Percentiles rank a stretch among this genome's conserved stretches.
These are phyloP conservation scores for Cucurbita ficifolia DNA, from an alignment of 306 rosid genomes.

Conservation along the genomic window DNA sequence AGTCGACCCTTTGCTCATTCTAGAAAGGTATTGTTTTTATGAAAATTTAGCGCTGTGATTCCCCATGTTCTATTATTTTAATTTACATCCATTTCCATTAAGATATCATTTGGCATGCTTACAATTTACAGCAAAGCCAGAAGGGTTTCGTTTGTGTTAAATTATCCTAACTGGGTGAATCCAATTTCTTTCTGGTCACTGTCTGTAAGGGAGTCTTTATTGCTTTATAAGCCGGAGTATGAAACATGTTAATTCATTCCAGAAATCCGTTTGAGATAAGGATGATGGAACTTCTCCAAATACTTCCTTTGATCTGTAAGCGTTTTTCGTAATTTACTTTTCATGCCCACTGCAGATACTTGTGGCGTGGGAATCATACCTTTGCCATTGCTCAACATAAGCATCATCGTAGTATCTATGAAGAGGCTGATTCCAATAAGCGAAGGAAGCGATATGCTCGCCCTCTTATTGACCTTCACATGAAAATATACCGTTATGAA, in stretches of 20 bases:
- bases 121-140: not conserved
- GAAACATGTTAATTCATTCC: not conserved
- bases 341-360: constrained; percentile 36
- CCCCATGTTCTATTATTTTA: not conserved
- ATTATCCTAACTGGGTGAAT: not conserved
- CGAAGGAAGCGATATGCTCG: constrained; percentile 97
- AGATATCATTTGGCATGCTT: not conserved
- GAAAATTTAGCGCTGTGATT: not conserved
- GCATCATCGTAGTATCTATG: constrained; percentile 76
- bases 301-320: not conserved
- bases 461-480: constrained; percentile 89
- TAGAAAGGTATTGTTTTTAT: constrained; percentile 57
- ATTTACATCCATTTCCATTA: not conserved
- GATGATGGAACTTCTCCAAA: not conserved
- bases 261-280: not conserved
- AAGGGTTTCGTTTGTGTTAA: not conserved
- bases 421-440: constrained; percentile 96
- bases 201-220: not conserved
- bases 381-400: constrained; percentile 98
- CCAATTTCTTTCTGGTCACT: not conserved
- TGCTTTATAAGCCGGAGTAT: not conserved
- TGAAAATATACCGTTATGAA: constrained; percentile 85
- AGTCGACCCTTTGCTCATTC: constrained; percentile 81
- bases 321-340: not conserved
- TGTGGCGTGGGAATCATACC: constrained; percentile 82